phyloP scores from a whole-genome alignment of 768 basidiomycete genomes.

The Tremella fuciformis region DNA sequence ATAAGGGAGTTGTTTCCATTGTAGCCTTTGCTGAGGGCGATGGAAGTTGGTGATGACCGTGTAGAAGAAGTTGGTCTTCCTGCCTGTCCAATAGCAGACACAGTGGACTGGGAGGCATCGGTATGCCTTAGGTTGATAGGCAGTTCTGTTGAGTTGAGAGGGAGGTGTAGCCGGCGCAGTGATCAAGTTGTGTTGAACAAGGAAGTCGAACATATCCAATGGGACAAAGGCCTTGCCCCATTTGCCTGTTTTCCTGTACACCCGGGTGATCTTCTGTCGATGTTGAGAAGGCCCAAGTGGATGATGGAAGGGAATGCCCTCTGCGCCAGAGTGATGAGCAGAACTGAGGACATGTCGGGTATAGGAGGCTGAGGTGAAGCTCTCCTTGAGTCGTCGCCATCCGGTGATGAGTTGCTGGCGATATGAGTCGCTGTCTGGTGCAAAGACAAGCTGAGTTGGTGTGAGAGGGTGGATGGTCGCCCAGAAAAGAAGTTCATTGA shows the following conservation, averaged over 20 bases:
- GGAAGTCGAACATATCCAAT: neutral
- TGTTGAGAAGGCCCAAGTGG: neutral
- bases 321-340: neutral
- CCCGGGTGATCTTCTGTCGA: neutral
- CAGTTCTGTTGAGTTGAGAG: neutral
- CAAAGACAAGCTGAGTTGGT: too few relatives aligned
- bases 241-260: slow-evolving; percentile 2
- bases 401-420: too few relatives aligned
- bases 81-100: neutral
- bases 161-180: neutral
- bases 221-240: neutral
- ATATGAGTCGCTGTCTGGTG: too few relatives aligned
- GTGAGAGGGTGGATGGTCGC: too few relatives aligned
- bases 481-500: too few relatives aligned
- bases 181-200: neutral
- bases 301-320: neutral
- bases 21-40: neutral
- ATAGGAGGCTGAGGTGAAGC: neutral
- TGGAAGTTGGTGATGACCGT: neutral
- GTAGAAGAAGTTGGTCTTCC: neutral
- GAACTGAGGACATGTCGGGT: neutral
- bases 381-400: too few relatives aligned
- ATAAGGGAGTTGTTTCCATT: neutral
- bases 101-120: neutral
- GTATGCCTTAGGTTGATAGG: neutral